phyloP scores from a whole-genome alignment of 202 grass and related monocot genomes.

The Hordeum pubiflorum region DNA sequence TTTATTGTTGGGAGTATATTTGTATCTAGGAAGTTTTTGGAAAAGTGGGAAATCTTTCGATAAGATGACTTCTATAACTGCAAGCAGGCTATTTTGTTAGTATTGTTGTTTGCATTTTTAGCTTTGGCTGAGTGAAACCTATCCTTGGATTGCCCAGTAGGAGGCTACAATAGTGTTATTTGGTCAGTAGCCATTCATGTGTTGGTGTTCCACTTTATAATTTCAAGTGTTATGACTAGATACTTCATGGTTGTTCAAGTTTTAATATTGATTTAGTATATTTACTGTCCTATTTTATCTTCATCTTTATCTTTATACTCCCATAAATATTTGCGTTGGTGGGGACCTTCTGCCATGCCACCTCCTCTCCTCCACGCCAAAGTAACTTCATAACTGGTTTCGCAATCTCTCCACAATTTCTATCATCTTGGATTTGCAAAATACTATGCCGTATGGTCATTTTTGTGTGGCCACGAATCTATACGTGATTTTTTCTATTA shows the following conservation, averaged over 20 bases:
- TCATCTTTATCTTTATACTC: background rate
- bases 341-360: background rate
- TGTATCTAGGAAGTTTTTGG: constrained; percentile 39
- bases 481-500: background rate
- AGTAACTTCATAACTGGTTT: background rate
- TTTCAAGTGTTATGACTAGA: background rate
- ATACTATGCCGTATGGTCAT: background rate
- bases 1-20: constrained; percentile 13
- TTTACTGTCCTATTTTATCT: background rate
- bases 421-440: background rate
- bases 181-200: constrained; percentile 13
- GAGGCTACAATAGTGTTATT: background rate
- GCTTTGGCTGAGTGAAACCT: background rate
- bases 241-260: background rate
- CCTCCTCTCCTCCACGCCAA: background rate
- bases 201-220: background rate
- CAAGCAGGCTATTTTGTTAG: background rate
- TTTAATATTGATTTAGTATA: constrained; percentile 4
- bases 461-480: background rate
- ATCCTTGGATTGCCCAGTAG: background rate
- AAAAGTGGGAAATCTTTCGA: constrained; percentile 40
- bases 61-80: constrained; percentile 15
- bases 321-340: background rate
- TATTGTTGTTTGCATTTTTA: background rate
- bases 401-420: background rate